Base-by-base conservation (phyloP, 2,329 filamentous ascomycete species). In the Leptographium lundbergii region DNA sequence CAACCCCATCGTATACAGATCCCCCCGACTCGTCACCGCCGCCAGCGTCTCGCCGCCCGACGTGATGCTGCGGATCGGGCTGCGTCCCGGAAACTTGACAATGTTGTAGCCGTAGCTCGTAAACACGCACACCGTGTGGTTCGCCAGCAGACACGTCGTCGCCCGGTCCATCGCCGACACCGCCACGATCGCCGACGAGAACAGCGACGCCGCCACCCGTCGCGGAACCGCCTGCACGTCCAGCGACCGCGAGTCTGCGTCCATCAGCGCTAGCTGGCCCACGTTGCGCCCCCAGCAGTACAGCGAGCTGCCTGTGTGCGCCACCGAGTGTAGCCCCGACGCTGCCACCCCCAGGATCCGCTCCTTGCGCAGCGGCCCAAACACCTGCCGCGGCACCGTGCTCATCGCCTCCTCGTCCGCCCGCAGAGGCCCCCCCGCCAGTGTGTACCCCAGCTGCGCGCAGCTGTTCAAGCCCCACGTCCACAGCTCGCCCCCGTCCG, bases 261-360 rank as follows among this genome's bases (percentile, higher is more conserved):
- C 94, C 74, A 96, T 91, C 57, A 99, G 79, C 6, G 91, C 94
- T 54, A 99, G 80, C 70, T 99, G 94, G 1, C 94, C 94, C 65
- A 91, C 85, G 66, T 97, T 99, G 67, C 94, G 95, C 25, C 94
- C 94, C 79, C 95, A 99, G 2, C 90, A 95, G 69, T 89, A 99
- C 1, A 99, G 74, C 1, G 89, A 89, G 0, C 84, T 82, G 1
- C 81, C 79, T 0, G 90, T 96, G 67, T 94, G 88, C 0, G 90
- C 89, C 3, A 95, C 91, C 0, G 94, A 97, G 72, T 99, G 94
- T 47, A 95, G 85, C 0, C 89, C 79, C 1, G 94, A 97, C 7
- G 94, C 92, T 2, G 94, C 91, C 59, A 91, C 82, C 0, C 94
- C 94, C 25, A 88, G 71, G 19, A 97, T 81, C 1, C 75, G 69